Evolutionary conservation across 2,329 filamentous ascomycete genomes (phyloP), one percentile per base, ranked within the genome.

Genomic region (Aspergillus sp.): DNA sequence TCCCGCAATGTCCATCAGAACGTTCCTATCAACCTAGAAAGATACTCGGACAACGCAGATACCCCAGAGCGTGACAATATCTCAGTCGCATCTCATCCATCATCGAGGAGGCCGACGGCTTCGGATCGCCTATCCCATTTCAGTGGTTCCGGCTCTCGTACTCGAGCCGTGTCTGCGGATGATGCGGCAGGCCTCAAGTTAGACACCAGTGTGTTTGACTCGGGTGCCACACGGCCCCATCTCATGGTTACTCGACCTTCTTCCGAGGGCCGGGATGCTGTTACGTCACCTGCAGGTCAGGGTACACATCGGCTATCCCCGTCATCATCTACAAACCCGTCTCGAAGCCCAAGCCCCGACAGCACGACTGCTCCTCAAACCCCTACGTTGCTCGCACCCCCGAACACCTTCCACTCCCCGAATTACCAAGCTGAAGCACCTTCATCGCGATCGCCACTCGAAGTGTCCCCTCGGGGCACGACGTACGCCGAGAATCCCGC

Each of bases 1-100:
- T 89, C 91, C 51, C 84, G 89, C 64, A 94, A 90, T 58, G 83
- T 89, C 21, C 85, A 86, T 61, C 81, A 55, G 21, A 57, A 88
- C 16, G 82, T 85, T 41, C 82, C 86, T 2, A 85, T 96, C 55
- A 81, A 85, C 58, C 73, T 85, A 20, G 82, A 88, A 54, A 84
- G 87, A 62, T 88, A 88, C 65, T 89, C 87, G 1, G 86, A 89
- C 56, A 83, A 87, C 56, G 73, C 78, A 42, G 73, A 73, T 25
- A n/a, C n/a, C n/a, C 29, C n/a, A n/a, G 72, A 77, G 51, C 74
- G 76, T 53, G 76, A 78, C 57, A 71, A 72, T 49, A 69, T 77
- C 38, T 78, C 79, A 11, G 69, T 77, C 13, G 61, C 71, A 5
- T 79, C 79, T n/a, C 75, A 79, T 64, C 78, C 71, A 49, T 65